phyloP scores from a whole-genome alignment of 768 basidiomycete species.

The Tricholoma flavovirens region DNA sequence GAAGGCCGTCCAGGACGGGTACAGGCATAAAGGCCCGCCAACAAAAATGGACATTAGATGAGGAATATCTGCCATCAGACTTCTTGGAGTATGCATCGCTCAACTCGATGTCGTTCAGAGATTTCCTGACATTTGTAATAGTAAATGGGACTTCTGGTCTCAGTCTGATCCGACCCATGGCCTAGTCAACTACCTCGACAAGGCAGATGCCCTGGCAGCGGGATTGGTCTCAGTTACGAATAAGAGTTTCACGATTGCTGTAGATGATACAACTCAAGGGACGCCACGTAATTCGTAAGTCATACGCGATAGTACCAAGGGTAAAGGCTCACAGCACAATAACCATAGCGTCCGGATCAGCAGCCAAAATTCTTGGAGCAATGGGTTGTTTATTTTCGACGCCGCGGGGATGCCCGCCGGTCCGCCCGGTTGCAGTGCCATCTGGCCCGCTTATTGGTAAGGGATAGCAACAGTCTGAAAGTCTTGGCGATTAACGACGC shows the following conservation, averaged over 20 bases:
- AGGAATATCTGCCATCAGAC: neutral
- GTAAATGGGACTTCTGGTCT: constrained; percentile 59
- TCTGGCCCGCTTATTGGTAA: constrained; percentile 54
- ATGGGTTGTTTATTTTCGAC: constrained; percentile 73
- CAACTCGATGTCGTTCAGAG: neutral
- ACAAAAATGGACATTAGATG: neutral
- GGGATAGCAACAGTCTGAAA: neutral
- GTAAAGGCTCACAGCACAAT: constrained; percentile 1
- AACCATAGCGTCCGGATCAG: constrained; percentile 56
- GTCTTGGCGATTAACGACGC: neutral
- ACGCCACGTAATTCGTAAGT: constrained; percentile 52
- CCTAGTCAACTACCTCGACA: constrained; percentile 52
- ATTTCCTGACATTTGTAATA: neutral
- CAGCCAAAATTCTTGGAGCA: constrained; percentile 50
- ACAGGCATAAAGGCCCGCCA: neutral
- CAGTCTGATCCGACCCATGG: constrained; percentile 65
- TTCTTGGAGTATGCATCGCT: neutral
- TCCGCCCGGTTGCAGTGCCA: constrained; percentile 65
- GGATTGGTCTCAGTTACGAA: constrained; percentile 56
- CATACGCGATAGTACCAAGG: neutral
- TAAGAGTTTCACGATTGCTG: constrained; percentile 51
- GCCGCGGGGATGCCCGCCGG: constrained; percentile 59
- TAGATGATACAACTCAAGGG: constrained; percentile 51
- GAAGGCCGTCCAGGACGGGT: neutral
- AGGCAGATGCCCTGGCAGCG: constrained; percentile 40